A percentile compares a stretch with the other conserved stretches of the same genome.
Conservation (phyloP, 1,284 basidiomycete genomes). For the Naganishia albida region DNA sequence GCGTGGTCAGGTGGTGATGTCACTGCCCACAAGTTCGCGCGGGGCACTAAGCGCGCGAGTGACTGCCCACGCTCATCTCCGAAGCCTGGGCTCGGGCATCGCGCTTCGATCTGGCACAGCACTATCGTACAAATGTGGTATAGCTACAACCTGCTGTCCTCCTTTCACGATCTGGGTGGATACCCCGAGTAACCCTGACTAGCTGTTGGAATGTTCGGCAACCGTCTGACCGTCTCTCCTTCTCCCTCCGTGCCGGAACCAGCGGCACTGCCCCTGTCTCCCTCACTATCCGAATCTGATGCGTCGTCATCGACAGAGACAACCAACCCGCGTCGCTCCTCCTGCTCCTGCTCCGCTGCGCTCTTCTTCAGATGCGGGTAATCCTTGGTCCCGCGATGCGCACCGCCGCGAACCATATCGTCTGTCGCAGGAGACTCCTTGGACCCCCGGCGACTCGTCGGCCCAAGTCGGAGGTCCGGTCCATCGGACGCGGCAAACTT, state of each 20-base stretch:
- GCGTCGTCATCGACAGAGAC: constrained; percentile 26
- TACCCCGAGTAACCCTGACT: neutral
- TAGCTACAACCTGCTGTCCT: constrained; percentile 7
- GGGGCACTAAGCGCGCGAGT: neutral
- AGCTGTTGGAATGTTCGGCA: constrained; percentile 8
- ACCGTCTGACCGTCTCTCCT: neutral
- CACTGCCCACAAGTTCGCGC: constrained; percentile 1
- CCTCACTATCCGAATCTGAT: constrained; percentile 4
- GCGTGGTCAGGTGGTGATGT: neutral
- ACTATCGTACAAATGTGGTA: neutral
- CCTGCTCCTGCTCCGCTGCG: constrained; percentile 37
- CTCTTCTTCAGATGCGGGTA: constrained; percentile 42
- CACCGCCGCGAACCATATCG: constrained; percentile 38
- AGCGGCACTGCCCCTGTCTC: neutral
- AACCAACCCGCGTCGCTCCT: constrained; percentile 43
- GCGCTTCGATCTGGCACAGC: neutral
- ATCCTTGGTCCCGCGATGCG: constrained; percentile 40
- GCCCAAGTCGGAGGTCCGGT: constrained; percentile 40
- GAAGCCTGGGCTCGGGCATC: neutral
- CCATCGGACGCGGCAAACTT: constrained; percentile 20
- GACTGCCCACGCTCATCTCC: neutral
- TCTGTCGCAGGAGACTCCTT: neutral
- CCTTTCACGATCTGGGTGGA: neutral
- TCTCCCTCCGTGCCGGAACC: neutral
- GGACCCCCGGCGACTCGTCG: constrained; percentile 34